A percentile compares a stretch with the other conserved stretches of the same genome.
Evolutionary conservation across 73 alveolate genomes (phyloP).

Genomic region (Tetrahymena thermophila): DNA sequence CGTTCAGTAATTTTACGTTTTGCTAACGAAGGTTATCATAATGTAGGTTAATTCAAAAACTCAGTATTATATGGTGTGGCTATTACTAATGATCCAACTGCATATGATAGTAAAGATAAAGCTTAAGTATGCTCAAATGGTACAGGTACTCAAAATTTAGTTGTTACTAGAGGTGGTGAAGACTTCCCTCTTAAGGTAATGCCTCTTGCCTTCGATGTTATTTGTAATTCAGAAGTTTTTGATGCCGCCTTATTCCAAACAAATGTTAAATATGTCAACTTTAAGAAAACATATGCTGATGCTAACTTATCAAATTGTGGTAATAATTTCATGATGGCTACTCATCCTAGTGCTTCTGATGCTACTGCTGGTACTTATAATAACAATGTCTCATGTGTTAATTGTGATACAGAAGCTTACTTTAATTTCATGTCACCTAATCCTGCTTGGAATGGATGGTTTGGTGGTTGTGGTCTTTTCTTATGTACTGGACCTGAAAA

Average conservation of each 20-base stretch:
- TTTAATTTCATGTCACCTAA: constrained; percentile 22
- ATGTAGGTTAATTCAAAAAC: neutral
- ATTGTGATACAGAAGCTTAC: constrained; percentile 15
- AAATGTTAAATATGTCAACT: constrained; percentile 1
- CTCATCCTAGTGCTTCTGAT: constrained; percentile 14
- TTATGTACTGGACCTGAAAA: constrained; percentile 26
- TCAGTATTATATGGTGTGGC: neutral
- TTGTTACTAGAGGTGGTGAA: constrained; percentile 2
- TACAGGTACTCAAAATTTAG: constrained; percentile 8
- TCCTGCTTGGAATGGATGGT: constrained; percentile 27
- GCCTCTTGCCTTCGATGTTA: constrained; percentile 10
- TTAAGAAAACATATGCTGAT: neutral
- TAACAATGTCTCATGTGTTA: neutral
- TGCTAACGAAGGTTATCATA: neutral
- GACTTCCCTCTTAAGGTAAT: neutral
- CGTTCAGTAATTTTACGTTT: neutral
- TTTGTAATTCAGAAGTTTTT: neutral
- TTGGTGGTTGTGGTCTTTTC: constrained; percentile 43
- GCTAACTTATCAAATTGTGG: neutral
- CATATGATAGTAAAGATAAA: neutral
- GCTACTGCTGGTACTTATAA: constrained; percentile 16
- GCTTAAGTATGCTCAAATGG: neutral
- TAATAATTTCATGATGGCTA: constrained; percentile 11
- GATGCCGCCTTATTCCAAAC: constrained; percentile 16
- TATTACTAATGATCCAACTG: neutral